These are phyloP conservation scores for Lentinus tigrinus DNA, from an alignment of 768 basidiomycete species.

Conservation along the genomic window DNA sequence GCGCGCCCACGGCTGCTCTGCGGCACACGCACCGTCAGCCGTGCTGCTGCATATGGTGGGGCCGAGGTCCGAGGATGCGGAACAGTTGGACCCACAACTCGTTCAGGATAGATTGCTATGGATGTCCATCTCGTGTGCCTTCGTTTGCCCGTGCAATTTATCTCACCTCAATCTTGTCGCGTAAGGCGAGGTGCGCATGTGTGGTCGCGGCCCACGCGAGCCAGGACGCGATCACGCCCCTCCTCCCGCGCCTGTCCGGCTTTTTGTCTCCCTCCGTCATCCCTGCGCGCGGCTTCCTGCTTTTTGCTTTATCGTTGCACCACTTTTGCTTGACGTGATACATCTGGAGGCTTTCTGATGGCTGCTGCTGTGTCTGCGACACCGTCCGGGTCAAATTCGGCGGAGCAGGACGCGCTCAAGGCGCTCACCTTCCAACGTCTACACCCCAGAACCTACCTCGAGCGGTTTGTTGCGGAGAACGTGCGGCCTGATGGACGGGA, in stretches of 20 bases:
- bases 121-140: conserved; percentile 2
- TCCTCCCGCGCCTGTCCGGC: background rate
- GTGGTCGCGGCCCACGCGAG: conserved; percentile 1
- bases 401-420: conserved; percentile 24
- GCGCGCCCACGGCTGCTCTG: background rate
- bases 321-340: background rate
- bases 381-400: conserved; percentile 4
- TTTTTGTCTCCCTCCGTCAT: background rate
- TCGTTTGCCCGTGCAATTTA: conserved; percentile 12
- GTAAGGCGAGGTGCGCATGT: background rate
- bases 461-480: conserved; percentile 76
- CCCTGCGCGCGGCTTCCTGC: background rate
- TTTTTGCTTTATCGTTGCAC: background rate
- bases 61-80: conserved; percentile 5
- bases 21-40: background rate
- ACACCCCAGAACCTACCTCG: conserved; percentile 85
- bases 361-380: conserved; percentile 12
- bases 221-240: background rate
- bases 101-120: conserved; percentile 15
- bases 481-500: conserved; percentile 83
- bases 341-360: background rate
- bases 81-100: conserved; percentile 18
- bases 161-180: conserved; percentile 19
- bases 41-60: too few relatives aligned
- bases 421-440: conserved; percentile 75